A percentile compares a stretch with the other conserved stretches of the same genome.
phyloP scores from a whole-genome alignment of 441 rosid genomes.

The Raphanus hybrid region DNA sequence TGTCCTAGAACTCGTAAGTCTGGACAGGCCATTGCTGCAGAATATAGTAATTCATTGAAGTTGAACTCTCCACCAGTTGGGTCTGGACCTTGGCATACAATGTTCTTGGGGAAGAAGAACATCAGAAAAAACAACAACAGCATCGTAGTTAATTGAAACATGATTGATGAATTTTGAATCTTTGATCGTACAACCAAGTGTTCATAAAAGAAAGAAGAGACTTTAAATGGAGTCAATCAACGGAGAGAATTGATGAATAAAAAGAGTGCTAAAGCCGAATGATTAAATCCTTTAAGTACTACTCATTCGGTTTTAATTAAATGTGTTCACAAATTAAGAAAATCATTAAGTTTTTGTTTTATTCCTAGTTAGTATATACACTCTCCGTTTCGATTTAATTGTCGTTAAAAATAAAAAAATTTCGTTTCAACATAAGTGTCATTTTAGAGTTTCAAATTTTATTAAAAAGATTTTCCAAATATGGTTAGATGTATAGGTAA shows the following conservation, averaged over 20 bases:
- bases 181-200: neutral
- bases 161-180: neutral
- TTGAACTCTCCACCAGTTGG: neutral
- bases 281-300: neutral
- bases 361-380: too few relatives aligned
- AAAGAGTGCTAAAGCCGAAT: too few relatives aligned
- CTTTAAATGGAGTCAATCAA: neutral
- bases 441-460: too few relatives aligned
- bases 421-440: too few relatives aligned
- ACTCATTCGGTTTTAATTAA: too few relatives aligned
- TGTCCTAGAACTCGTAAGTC: constrained; percentile 30
- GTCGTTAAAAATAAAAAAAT: too few relatives aligned
- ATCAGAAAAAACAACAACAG: neutral
- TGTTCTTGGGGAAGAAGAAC: neutral
- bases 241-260: neutral
- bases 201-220: neutral
- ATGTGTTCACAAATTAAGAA: too few relatives aligned
- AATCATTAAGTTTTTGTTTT: too few relatives aligned
- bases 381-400: too few relatives aligned
- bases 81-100: neutral
- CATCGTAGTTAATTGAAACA: neutral
- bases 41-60: neutral
- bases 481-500: too few relatives aligned
- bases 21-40: constrained; percentile 25
- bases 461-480: too few relatives aligned